Percentiles rank a stretch among this genome's conserved stretches.
Conservation (phyloP, 208 protist genomes). For the Phytomonas francai region DNA sequence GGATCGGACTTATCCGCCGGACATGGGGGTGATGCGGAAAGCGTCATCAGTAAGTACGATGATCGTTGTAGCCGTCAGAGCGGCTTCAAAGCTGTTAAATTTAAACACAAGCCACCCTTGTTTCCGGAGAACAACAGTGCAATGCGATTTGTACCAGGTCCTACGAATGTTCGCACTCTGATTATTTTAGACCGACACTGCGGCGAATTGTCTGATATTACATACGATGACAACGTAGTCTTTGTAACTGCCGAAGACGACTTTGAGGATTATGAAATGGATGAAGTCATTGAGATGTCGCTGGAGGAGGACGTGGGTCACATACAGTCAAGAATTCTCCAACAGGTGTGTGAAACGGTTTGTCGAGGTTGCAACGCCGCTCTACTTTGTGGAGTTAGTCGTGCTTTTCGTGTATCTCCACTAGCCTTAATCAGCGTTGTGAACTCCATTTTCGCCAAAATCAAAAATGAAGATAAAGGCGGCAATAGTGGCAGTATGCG, state of each 20-base stretch:
- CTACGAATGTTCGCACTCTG: constrained; percentile 64
- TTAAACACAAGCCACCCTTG: not conserved
- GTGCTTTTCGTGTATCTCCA: constrained; percentile 32
- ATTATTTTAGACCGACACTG: constrained; percentile 57
- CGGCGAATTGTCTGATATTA: constrained; percentile 55
- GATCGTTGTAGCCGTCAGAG: too few species aligned
- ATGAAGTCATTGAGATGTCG: constrained; percentile 54
- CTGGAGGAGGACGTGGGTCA: constrained; percentile 11
- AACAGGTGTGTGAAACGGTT: constrained; percentile 47
- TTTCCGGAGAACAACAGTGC: not conserved
- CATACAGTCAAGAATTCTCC: constrained; percentile 38
- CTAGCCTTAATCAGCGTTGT: constrained; percentile 57
- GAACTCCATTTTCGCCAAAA: constrained; percentile 33
- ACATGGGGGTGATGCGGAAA: too few species aligned
- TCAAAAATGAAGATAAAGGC: constrained; percentile 16
- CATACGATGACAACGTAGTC: constrained; percentile 50
- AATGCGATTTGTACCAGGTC: constrained; percentile 11
- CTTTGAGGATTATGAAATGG: constrained; percentile 75
- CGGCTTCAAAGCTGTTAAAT: not conserved
- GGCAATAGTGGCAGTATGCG: constrained; percentile 6
- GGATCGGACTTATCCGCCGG: too few species aligned
- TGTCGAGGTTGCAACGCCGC: constrained; percentile 62
- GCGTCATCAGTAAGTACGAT: too few species aligned
- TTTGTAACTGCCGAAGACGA: constrained; percentile 60
- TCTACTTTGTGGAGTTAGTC: constrained; percentile 60